Base-by-base conservation (phyloP, 1,284 basidiomycete genomes). In the Cystobasidium pallidum region DNA sequence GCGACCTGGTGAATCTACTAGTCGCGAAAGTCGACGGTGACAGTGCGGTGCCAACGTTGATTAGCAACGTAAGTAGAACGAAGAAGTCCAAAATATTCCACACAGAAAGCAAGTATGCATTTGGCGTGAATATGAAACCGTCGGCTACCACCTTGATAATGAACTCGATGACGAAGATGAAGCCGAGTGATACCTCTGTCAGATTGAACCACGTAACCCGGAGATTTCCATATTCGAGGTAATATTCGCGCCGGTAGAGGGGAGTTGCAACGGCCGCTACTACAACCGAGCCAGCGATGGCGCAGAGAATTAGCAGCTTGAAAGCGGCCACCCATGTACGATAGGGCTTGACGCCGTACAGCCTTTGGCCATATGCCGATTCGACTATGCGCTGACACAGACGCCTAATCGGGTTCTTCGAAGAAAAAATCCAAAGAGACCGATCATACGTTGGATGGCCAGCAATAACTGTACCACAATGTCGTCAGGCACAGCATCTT, bases 81-180 rank as follows among this genome's bases (percentile, higher is more conserved):
- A 93, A 82, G 75, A 96, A 88, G 81, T 99, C 95, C 70, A 98
- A 84, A 74, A 90, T 81, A 80, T 98, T 98, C 93, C 94, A 98
- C 13, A 94, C 87, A 74, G 90, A 92, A 19, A 89, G 87, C 34
- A 97, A 82, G 79, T 98, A 98, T 0, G 94, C 93, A 78, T 97
- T 98, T 0, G 95, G 95, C 0, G 94, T 90, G 82, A 96, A 94
- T 19, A 89, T 78, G 79, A 94, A 75, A 0, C 95, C 95, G 78
- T 99, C 95, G 0, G 95, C 95, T 58, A 94, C 84, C 78, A 96
- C 83, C 82, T 98, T 94, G 86, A 97, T 88, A 74, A 90, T 74
- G 76, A 95, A 94, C 80, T 99, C 95, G 66, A 89, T 75, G 62
- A 96, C 81, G 47, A 98, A 89, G 7, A 89, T 83, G 63, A 89